Evolutionary conservation across 306 rosid species (phyloP).

Genomic region (Luffa acutangula): DNA sequence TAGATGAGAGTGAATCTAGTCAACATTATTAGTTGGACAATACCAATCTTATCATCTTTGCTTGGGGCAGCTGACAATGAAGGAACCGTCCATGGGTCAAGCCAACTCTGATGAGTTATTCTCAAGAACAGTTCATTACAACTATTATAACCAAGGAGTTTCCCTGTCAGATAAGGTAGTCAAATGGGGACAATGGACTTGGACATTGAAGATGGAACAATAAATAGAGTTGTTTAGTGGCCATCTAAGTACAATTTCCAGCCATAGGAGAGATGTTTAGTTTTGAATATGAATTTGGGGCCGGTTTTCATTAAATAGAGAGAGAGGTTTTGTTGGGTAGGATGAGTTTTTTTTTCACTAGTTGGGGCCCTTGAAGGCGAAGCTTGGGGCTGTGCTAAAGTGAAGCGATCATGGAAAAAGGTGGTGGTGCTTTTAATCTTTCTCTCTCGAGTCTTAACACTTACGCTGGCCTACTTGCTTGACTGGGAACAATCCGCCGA

Average conservation of each 20-base stretch:
- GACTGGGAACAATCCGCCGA: constrained; percentile 1
- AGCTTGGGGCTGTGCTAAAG: background rate
- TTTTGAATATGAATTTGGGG: background rate
- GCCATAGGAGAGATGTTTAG: background rate
- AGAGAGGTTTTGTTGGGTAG: background rate
- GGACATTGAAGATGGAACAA: background rate
- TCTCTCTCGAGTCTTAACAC: constrained; percentile 4
- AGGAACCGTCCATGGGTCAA: background rate
- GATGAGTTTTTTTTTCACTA: background rate
- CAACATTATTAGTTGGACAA: background rate
- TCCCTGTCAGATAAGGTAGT: constrained; percentile 8
- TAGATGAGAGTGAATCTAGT: constrained; percentile 1
- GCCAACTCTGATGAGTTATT: background rate
- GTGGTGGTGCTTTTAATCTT: background rate
- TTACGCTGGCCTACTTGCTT: background rate
- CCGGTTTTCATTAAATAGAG: background rate
- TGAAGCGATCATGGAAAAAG: constrained; percentile 1
- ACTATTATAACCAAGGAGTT: background rate
- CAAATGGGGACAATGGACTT: constrained; percentile 8
- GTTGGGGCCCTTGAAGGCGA: constrained; percentile 6
- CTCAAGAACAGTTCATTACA: constrained; percentile 1
- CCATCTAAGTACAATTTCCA: background rate
- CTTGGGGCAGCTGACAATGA: background rate
- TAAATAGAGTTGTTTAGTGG: background rate
- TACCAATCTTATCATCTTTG: constrained; percentile 3